A percentile compares a stretch with the other conserved stretches of the same genome.
These are phyloP conservation scores for Eutrema heterophyllum DNA, from an alignment of 345 rosid genomes.

Conservation along the genomic window DNA sequence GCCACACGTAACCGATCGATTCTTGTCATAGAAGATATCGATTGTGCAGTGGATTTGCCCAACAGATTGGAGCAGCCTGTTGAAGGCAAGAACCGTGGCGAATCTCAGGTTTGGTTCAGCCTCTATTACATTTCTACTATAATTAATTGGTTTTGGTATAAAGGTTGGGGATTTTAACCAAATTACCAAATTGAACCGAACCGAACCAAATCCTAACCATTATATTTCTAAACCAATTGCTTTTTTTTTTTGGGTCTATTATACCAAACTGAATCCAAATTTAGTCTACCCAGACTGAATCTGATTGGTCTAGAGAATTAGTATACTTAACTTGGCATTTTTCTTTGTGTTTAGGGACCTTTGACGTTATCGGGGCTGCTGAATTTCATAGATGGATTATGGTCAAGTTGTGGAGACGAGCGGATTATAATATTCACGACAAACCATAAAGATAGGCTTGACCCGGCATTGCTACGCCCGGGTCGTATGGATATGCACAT, in stretches of 20 bases:
- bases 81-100: slow-evolving; percentile 27
- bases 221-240: not conserved
- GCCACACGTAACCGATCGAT: slow-evolving; percentile 47
- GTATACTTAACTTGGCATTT: not conserved
- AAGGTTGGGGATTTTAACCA: not conserved
- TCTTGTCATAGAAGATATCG: slow-evolving; percentile 69
- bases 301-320: not conserved
- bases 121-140: not conserved
- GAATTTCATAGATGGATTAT: slow-evolving; percentile 70
- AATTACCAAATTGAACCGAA: not conserved
- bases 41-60: slow-evolving; percentile 47
- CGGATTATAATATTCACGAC: slow-evolving; percentile 75
- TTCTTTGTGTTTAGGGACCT: slow-evolving; percentile 29
- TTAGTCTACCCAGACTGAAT: not conserved
- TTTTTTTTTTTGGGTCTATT: not conserved
- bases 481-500: slow-evolving; percentile 85
- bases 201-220: not conserved
- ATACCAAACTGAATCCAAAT: not conserved
- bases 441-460: slow-evolving; percentile 65
- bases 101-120: slow-evolving; percentile 29
- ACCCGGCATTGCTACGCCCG: slow-evolving; percentile 60
- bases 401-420: slow-evolving; percentile 74
- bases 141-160: not conserved
- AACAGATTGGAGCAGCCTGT: slow-evolving; percentile 28
- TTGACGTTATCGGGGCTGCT: slow-evolving; percentile 56